A percentile compares a stretch with the other conserved stretches of the same genome.
Conservation (phyloP, 164 flowering plant species). For the Warburgia ugandensis region DNA sequence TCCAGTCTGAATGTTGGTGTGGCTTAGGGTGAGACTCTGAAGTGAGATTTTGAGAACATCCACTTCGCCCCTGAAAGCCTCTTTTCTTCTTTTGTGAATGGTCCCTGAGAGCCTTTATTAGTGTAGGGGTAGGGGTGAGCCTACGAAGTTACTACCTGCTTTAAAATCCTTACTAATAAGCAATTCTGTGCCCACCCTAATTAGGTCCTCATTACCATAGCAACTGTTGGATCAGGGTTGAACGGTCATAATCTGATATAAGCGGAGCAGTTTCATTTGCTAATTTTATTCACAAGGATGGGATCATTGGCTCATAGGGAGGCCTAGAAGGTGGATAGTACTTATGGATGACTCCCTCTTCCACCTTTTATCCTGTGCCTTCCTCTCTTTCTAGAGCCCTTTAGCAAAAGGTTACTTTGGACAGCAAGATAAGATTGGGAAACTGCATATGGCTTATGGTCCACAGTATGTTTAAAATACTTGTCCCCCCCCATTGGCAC, state of each 20-base stretch:
- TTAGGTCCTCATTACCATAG: background rate
- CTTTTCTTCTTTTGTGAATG: too few species aligned
- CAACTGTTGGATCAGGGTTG: background rate
- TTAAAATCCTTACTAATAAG: background rate
- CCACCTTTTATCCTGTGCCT: background rate
- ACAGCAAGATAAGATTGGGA: background rate
- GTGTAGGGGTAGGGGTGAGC: too few species aligned
- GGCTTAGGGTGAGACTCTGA: too few species aligned
- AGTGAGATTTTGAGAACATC: too few species aligned
- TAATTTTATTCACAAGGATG: background rate
- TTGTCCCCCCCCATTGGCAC: background rate
- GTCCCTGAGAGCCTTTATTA: too few species aligned
- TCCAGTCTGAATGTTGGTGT: too few species aligned
- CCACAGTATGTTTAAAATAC: background rate
- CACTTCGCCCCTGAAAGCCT: too few species aligned
- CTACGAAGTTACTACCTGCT: too few species aligned
- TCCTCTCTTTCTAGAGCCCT: background rate
- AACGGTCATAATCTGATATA: background rate
- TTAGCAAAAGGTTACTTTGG: conserved; percentile 3
- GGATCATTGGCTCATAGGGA: background rate
- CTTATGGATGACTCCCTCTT: background rate
- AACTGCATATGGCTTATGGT: background rate
- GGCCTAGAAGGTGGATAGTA: background rate
- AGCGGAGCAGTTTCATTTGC: background rate
- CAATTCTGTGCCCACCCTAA: background rate